Percentiles rank a stretch among this genome's conserved stretches.
Evolutionary conservation across 129 eudicot genomes (phyloP).

Genomic region (Flaveria bidentis): DNA sequence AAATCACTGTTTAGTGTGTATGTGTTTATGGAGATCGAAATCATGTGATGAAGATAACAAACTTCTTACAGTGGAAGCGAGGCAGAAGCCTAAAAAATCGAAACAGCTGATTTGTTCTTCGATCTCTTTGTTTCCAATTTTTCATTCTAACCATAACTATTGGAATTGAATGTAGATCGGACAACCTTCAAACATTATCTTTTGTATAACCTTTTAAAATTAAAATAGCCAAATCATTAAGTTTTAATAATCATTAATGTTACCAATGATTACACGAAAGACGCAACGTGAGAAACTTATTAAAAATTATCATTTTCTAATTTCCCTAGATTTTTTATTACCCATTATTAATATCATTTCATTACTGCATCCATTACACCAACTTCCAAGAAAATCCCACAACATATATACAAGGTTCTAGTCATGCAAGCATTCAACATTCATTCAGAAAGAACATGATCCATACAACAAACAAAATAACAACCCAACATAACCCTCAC

Average conservation of each 20-base stretch:
- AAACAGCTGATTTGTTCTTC: constrained; percentile 7
- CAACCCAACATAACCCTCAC: too few relatives aligned
- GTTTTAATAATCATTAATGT: not conserved
- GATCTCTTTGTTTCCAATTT: not conserved
- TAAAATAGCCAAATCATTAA: not conserved
- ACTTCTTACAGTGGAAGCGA: constrained; percentile 25
- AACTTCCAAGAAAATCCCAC: not conserved
- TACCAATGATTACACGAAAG: not conserved
- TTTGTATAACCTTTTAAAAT: not conserved
- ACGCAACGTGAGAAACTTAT: not conserved
- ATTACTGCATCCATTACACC: too few relatives aligned
- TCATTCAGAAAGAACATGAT: not conserved
- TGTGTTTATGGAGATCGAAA: constrained; percentile 1
- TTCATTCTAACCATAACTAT: not conserved
- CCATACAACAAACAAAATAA: not conserved
- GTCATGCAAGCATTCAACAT: not conserved
- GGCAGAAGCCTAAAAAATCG: constrained; percentile 25
- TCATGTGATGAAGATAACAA: constrained; percentile 20
- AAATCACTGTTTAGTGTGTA: constrained; percentile 4
- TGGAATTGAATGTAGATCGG: not conserved
- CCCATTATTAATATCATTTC: too few relatives aligned
- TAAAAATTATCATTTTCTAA: too few relatives aligned
- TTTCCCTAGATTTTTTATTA: too few relatives aligned
- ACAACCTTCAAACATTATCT: not conserved
- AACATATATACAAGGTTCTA: not conserved